A percentile compares a stretch with the other conserved stretches of the same genome.
phyloP scores from a whole-genome alignment of 2,329 filamentous ascomycete genomes.

The Ascochyta rabiei region DNA sequence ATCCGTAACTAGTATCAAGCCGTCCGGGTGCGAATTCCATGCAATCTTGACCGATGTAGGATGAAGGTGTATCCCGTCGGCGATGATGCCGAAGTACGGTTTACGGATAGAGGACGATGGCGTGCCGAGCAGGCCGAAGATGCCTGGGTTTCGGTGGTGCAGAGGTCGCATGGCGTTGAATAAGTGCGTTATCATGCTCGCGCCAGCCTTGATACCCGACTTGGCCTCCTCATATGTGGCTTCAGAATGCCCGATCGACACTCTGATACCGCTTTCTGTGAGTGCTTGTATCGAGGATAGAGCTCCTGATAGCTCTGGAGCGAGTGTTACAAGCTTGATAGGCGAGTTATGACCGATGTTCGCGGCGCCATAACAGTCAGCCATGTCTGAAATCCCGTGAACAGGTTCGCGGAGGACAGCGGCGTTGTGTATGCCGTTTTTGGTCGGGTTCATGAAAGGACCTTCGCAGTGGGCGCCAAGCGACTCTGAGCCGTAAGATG shows the following conservation, averaged over 20 bases:
- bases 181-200: constrained; percentile 88
- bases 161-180: constrained; percentile 94
- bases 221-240: constrained; percentile 84
- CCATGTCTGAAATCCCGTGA: constrained; percentile 68
- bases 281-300: constrained; percentile 75
- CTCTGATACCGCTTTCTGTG: constrained; percentile 69
- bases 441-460: constrained; percentile 80
- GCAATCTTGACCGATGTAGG: constrained; percentile 89
- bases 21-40: constrained; percentile 81
- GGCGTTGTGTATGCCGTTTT: constrained; percentile 84
- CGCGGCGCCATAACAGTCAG: constrained; percentile 71
- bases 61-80: constrained; percentile 89
- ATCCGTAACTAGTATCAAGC: constrained; percentile 88
- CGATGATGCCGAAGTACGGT: constrained; percentile 87
- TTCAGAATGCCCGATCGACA: constrained; percentile 85
- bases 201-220: constrained; percentile 72
- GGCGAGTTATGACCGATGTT: constrained; percentile 62
- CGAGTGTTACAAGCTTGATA: constrained; percentile 84
- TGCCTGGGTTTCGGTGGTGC: constrained; percentile 87
- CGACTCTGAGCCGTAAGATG: constrained; percentile 78
- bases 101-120: constrained; percentile 48
- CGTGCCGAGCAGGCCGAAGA: constrained; percentile 81
- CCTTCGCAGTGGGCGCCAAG: constrained; percentile 91
- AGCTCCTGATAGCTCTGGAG: constrained; percentile 74
- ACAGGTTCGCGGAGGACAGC: constrained; percentile 70